These are phyloP conservation scores for Alloascoidea africana DNA, from an alignment of 805 yeast genomes.

Conservation along the genomic window DNA sequence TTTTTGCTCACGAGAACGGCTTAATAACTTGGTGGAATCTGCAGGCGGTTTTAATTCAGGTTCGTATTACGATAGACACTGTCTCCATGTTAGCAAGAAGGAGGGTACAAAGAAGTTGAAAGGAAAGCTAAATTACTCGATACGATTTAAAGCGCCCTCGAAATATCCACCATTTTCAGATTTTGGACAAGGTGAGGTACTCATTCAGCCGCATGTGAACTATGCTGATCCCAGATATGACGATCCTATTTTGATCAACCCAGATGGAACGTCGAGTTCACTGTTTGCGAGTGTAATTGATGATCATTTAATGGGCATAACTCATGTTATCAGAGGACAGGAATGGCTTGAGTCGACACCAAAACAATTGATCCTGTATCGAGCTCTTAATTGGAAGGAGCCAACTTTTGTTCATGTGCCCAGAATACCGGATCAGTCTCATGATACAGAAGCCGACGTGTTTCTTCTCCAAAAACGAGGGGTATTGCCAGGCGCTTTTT, in stretches of 20 bases:
- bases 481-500: slow-evolving; percentile 70
- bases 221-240: slow-evolving; percentile 61
- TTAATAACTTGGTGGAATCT: slow-evolving; percentile 49
- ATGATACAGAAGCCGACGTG: slow-evolving; percentile 68
- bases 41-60: slow-evolving; percentile 74
- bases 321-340: slow-evolving; percentile 93
- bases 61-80: slow-evolving; percentile 79
- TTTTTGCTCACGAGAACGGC: slow-evolving; percentile 68
- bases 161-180: slow-evolving; percentile 56
- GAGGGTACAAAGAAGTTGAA: too few relatives aligned
- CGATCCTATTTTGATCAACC: slow-evolving; percentile 77
- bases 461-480: slow-evolving; percentile 55
- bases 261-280: slow-evolving; percentile 92
- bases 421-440: too few relatives aligned
- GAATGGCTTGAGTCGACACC: slow-evolving; percentile 97
- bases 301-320: slow-evolving; percentile 82
- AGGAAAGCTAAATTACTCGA: too few relatives aligned
- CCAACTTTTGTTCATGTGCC: slow-evolving; percentile 88
- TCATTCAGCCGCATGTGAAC: slow-evolving; percentile 72
- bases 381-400: slow-evolving; percentile 72
- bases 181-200: slow-evolving; percentile 59
- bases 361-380: slow-evolving; percentile 76
- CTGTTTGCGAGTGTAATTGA: slow-evolving; percentile 96
- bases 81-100: too few relatives aligned
- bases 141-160: too few relatives aligned